Evolutionary conservation across 169 alveolate genomes (phyloP).

Genomic region (Eimeria maxima): DNA sequence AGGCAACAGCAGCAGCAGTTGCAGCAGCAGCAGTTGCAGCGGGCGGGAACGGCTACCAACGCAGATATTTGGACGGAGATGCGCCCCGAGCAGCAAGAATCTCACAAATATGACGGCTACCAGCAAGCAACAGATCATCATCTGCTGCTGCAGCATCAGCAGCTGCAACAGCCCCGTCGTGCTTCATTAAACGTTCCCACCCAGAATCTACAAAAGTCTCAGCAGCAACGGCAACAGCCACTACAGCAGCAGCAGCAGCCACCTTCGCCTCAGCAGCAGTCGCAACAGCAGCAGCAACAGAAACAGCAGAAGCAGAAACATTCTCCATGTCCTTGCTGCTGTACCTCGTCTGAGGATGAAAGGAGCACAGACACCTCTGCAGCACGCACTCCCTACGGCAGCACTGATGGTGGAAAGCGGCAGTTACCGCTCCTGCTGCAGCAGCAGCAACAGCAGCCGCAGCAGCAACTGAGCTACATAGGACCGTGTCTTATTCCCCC

Average conservation of each 20-base stretch:
- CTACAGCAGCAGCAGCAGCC: too few relatives aligned
- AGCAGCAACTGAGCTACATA: background rate
- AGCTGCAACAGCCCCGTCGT: constrained; percentile 14
- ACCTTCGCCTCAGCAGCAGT: too few relatives aligned
- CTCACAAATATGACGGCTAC: background rate
- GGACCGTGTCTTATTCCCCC: background rate
- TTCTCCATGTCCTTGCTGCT: constrained; percentile 10
- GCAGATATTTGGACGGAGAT: background rate
- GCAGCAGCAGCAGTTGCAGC: background rate
- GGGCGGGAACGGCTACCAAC: background rate
- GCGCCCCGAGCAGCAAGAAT: background rate
- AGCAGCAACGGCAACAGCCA: background rate
- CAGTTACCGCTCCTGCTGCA: background rate
- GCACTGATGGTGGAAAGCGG: background rate
- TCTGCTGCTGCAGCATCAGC: background rate
- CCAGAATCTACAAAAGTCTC: background rate
- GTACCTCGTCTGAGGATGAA: constrained; percentile 34
- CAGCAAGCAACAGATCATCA: background rate
- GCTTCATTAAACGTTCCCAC: background rate
- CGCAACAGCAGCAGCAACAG: too few relatives aligned
- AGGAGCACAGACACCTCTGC: constrained; percentile 17
- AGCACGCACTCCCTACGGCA: constrained; percentile 12
- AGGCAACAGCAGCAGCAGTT: background rate
- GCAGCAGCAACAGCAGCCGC: too few relatives aligned
- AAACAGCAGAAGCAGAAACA: background rate